A percentile compares a stretch with the other conserved stretches of the same genome.
Evolutionary conservation across 2,329 filamentous ascomycete species (phyloP).

Genomic region (Aspergillus ruber): DNA sequence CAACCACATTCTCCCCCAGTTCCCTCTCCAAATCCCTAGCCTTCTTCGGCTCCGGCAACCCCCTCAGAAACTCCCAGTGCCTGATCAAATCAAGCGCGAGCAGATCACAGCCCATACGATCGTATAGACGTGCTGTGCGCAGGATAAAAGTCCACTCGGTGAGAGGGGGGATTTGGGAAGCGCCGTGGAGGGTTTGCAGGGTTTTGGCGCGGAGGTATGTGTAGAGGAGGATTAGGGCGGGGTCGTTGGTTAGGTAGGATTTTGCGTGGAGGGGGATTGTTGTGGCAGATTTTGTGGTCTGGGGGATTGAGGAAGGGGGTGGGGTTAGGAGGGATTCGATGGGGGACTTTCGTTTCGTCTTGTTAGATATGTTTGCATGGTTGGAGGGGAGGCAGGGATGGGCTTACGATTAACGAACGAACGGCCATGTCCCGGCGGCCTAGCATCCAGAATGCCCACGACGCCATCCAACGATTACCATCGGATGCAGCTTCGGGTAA

Average conservation of each 20-base stretch:
- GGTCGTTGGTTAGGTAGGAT: conserved; percentile 83
- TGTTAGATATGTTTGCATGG: not conserved
- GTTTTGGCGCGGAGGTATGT: conserved; percentile 75
- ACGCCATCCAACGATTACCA: conserved; percentile 87
- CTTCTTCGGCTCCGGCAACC: conserved; percentile 15
- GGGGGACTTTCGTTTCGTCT: conserved; percentile 53
- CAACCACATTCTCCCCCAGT: conserved; percentile 34
- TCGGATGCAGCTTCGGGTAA: conserved; percentile 69
- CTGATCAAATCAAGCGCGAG: conserved; percentile 71
- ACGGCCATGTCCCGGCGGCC: conserved; percentile 77
- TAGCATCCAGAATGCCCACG: conserved; percentile 93
- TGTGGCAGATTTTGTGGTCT: conserved; percentile 57
- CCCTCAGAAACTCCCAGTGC: conserved; percentile 45
- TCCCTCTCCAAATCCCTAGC: conserved; percentile 32
- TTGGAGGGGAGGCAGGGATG: not conserved
- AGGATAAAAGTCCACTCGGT: conserved; percentile 86
- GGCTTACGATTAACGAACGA: conserved; percentile 67
- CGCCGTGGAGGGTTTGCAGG: conserved; percentile 76
- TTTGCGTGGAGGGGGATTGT: conserved; percentile 57
- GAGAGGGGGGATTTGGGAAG: conserved; percentile 68
- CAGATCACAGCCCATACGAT: conserved; percentile 88
- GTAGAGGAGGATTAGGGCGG: conserved; percentile 80
- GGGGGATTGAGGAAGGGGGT: conserved; percentile 15
- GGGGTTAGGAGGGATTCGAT: conserved; percentile 60
- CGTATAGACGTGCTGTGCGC: conserved; percentile 76